Base-by-base conservation (phyloP, 805 yeast species). In the Candida argentea region DNA sequence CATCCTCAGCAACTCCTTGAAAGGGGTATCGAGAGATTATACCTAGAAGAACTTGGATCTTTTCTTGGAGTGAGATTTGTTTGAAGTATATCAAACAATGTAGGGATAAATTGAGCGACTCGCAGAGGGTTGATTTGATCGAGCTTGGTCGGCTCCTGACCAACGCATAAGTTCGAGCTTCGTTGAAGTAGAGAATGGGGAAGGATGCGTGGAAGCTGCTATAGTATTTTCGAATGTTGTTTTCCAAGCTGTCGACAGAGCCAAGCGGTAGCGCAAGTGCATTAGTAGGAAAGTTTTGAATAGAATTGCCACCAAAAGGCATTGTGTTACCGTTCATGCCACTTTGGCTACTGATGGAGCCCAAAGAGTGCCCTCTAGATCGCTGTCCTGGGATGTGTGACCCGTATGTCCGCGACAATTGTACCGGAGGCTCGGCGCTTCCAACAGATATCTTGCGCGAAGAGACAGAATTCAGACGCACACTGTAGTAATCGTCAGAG, bases 141-240 rank as follows among this genome's bases (percentile, higher is more conserved):
- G 42, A 44, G n/a, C 49, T 48, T 12, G 29, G 26, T 14, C 24
- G 24, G 30, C 33, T 33, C 28, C 35, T 30, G 14, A 25, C 29
- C 8, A 31, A 29, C 9, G 43, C 21, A 23, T 42, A 23, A 9
- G 33, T 31, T 18, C 52, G 21, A 11, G 44, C 40, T 9, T 40
- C 37, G 28, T 55, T 46, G 31, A 50, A 47, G 1, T 72, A 65
- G 15, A 71, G 46, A 3, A 70, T 45, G 5, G 76, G 74, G 36
- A 66, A 63, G 25, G 50, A 56, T 1, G 35, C 30, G 37, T 70
- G 75, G 39, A 64, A 55, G 24, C 51, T 58, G 5, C 50, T 24
- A 37, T 66, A 70, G 40, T 70, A 70, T 4, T 50, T 31, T 20
- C 53, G 57, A 12, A 66, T 32, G 37, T 59, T 60, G 12, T 35